phyloP scores from a whole-genome alignment of 2,329 filamentous ascomycete species.

The Fusarium sacchari region DNA sequence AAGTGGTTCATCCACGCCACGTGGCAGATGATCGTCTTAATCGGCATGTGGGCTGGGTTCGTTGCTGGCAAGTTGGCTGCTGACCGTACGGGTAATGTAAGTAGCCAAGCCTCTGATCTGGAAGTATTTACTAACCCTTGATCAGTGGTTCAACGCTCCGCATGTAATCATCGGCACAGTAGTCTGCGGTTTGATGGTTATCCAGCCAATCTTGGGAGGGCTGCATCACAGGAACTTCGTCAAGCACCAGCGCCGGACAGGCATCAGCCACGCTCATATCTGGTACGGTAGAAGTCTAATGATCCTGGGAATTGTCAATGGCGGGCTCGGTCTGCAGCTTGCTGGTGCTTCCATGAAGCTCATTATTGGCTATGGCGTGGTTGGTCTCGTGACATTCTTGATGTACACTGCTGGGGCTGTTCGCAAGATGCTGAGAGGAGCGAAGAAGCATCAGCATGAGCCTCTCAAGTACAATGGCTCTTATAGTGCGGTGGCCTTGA shows the following conservation, averaged over 20 bases:
- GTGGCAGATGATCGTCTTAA: not conserved
- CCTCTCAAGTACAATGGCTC: not conserved
- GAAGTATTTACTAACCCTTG: not conserved
- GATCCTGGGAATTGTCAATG: conserved; percentile 68
- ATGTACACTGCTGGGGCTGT: not conserved
- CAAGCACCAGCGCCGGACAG: conserved; percentile 57
- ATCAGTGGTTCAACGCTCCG: conserved; percentile 59
- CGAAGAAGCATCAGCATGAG: not conserved
- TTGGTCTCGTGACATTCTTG: not conserved
- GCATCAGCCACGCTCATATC: conserved; percentile 65
- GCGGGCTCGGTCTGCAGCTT: conserved; percentile 67
- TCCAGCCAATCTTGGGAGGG: conserved; percentile 67
- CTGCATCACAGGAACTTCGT: conserved; percentile 65
- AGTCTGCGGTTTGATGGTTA: conserved; percentile 60
- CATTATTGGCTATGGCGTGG: not conserved
- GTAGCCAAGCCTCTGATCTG: not conserved
- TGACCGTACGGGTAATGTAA: not conserved
- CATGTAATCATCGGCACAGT: conserved; percentile 67
- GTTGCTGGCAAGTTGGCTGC: not conserved
- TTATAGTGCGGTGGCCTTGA: not conserved
- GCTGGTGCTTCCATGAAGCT: conserved; percentile 45
- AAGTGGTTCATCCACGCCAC: not conserved
- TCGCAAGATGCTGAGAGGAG: not conserved
- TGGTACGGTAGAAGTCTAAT: conserved; percentile 70
- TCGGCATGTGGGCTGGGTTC: not conserved